Evolutionary conservation across 148 eudicot species (phyloP).

Genomic region (Diospyros lotus): DNA sequence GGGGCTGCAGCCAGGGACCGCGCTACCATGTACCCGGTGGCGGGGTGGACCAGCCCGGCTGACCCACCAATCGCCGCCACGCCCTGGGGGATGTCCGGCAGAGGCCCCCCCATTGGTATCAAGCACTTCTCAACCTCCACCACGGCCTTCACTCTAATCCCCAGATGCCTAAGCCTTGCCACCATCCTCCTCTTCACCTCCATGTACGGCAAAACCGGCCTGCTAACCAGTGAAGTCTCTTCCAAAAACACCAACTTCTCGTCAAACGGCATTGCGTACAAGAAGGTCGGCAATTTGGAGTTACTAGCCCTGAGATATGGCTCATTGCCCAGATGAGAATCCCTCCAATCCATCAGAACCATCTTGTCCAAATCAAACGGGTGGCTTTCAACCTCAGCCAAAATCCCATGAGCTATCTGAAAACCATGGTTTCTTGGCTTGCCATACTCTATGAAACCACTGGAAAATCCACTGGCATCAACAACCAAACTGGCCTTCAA

Average conservation of each 20-base stretch:
- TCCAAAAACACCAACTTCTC: conserved; percentile 41
- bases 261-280: conserved; percentile 55
- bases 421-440: conserved; percentile 44
- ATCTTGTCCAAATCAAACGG: conserved; percentile 52
- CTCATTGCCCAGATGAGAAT: conserved; percentile 50
- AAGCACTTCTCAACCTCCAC: conserved; percentile 48
- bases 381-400: conserved; percentile 48
- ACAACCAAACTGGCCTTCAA: conserved; percentile 35
- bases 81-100: conserved; percentile 34
- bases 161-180: conserved; percentile 45
- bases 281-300: conserved; percentile 33
- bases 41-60: conserved; percentile 44
- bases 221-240: conserved; percentile 43
- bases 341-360: conserved; percentile 54
- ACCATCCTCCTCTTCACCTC: conserved; percentile 47
- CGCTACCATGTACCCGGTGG: conserved; percentile 54
- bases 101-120: conserved; percentile 56
- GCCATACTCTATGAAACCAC: conserved; percentile 37
- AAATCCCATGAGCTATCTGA: conserved; percentile 49
- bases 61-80: conserved; percentile 41
- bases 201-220: conserved; percentile 35
- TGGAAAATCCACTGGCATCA: conserved; percentile 49
- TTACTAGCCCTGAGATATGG: conserved; percentile 27
- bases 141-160: conserved; percentile 34
- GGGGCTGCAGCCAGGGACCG: conserved; percentile 32